These are phyloP conservation scores for Podila epicladia DNA, from an alignment of 192 early-diverging fungal genomes.

Conservation along the genomic window DNA sequence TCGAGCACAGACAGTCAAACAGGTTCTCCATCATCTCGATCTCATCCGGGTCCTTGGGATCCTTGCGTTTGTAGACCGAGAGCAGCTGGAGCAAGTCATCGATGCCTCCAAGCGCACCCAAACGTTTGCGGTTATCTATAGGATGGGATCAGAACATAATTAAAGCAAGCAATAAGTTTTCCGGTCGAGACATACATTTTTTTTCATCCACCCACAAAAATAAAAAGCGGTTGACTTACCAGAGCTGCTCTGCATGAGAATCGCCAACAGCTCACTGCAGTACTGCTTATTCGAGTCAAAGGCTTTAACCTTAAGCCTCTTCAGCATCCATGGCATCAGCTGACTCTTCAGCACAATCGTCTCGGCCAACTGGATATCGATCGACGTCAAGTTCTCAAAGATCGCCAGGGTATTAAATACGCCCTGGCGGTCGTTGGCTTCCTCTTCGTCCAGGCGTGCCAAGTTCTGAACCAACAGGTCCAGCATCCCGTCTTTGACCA, in stretches of 20 bases:
- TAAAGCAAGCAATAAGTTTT: neutral
- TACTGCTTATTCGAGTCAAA: constrained; percentile 91
- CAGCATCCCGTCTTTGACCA: constrained; percentile 77
- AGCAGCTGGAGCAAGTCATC: constrained; percentile 78
- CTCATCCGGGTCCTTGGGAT: constrained; percentile 87
- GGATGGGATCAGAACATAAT: neutral
- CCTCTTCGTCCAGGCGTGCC: constrained; percentile 76
- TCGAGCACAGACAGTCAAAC: constrained; percentile 83
- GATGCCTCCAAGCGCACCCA: constrained; percentile 65
- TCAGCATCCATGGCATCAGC: constrained; percentile 80
- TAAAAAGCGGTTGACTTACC: constrained; percentile 34
- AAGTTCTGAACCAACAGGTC: constrained; percentile 86
- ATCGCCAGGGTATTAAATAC: constrained; percentile 87
- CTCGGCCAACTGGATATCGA: constrained; percentile 75
- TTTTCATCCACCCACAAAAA: neutral
- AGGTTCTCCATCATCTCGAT: constrained; percentile 93
- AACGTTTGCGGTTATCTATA: constrained; percentile 57
- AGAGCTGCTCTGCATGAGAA: constrained; percentile 78
- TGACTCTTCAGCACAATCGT: constrained; percentile 68
- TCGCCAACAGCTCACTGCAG: constrained; percentile 85
- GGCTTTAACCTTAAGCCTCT: constrained; percentile 65
- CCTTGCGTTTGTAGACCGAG: constrained; percentile 66
- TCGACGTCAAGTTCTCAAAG: constrained; percentile 86
- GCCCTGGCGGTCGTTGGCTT: constrained; percentile 83
- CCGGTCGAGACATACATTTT: neutral